Evolutionary conservation across 2,329 filamentous ascomycete species (phyloP), one percentile per base, ranked within the genome.

Genomic region (Pseudogymnoascus sp.): DNA sequence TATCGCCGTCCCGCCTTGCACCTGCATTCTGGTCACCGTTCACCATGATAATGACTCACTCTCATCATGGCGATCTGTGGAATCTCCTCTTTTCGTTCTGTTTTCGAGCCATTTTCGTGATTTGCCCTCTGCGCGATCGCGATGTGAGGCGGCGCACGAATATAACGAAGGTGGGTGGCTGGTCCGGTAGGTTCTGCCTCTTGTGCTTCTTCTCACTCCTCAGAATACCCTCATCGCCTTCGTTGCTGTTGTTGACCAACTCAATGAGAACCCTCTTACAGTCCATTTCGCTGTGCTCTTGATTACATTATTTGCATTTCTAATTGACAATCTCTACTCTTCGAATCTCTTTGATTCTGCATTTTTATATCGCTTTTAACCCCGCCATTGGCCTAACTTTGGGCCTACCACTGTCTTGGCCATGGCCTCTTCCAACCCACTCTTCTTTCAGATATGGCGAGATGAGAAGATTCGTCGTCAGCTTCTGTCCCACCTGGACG

Each of bases 391-490:
- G 59, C 59, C 59, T 61, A 33, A 40, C 21, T 61, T 42, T 38
- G 59, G 24, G 37, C 24, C 33, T 33, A 61, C 33, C 68, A 71
- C 8, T 56, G 26, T 19, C 50, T 33, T 56, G 26, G 50, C 50
- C 29, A 74, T 74, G 72, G 72, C 72, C 63, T 61, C 61, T 47
- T 44, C 65, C 56, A 72, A 62, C 67, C 66, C 70, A 69, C 64
- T 63, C 64, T 70, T 73, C 67, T 61, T 69, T 65, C 66, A 67
- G 66, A 65, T 74, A 29, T 74, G 72, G 72, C 68, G 68, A 68
- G 66, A 73, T 67, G 67, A 70, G n/a, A 59, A 59, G 7, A 67
- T 74, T 42, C 68, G 68, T 47, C 65, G 65, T 62, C 64, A 37
- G 31, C 64, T 74, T 59, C 66, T 74, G 65, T 64, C 67, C 62